phyloP scores from a whole-genome alignment of 306 rosid genomes.

The Nissolia schottii region DNA sequence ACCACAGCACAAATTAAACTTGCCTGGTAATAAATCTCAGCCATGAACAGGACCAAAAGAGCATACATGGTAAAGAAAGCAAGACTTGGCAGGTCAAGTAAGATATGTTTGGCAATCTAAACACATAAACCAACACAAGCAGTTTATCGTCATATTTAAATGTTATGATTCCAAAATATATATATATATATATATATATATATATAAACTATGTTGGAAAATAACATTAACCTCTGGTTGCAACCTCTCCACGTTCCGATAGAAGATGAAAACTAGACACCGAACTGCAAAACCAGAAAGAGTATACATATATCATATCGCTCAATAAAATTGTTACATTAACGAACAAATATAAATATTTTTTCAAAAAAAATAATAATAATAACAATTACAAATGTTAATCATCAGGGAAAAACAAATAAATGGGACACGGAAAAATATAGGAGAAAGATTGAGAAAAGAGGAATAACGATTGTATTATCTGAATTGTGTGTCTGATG shows the following conservation, averaged over 20 bases:
- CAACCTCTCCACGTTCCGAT: conserved; percentile 62
- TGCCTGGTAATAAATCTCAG: conserved; percentile 98
- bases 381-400: not conserved
- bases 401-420: too few species aligned
- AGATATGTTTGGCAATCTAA: conserved; percentile 71
- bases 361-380: not conserved
- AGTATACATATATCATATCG: not conserved
- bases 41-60: conserved; percentile 90
- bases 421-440: too few species aligned
- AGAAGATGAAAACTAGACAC: conserved; percentile 64
- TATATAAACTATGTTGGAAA: not conserved
- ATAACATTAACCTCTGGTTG: conserved; percentile 54
- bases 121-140: conserved; percentile 5
- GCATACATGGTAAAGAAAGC: conserved; percentile 94
- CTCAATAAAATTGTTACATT: not conserved
- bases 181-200: not conserved
- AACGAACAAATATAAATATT: not conserved
- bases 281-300: conserved; percentile 54
- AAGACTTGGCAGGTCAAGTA: conserved; percentile 91
- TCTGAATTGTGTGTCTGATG: too few species aligned
- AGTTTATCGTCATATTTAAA: conserved; percentile 21
- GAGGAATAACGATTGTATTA: too few species aligned
- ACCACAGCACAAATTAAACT: conserved; percentile 10
- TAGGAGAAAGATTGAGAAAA: too few species aligned
- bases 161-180: not conserved